phyloP scores from a whole-genome alignment of 148 eudicot genomes.

The Amaranthus hypochondriacus region DNA sequence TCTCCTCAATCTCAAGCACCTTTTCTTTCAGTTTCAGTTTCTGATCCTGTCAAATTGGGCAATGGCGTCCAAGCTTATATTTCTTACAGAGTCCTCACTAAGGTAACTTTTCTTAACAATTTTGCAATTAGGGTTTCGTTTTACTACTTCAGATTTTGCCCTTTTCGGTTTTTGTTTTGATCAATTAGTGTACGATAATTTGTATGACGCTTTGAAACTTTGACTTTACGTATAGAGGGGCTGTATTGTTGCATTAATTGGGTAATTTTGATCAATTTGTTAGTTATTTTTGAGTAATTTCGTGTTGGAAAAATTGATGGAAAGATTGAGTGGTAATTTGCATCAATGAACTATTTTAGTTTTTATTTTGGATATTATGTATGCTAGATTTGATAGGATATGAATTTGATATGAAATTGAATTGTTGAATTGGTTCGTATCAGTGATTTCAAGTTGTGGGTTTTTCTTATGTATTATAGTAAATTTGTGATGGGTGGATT shows the following conservation, averaged over 20 bases:
- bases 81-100: constrained; percentile 80
- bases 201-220: background rate
- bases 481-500: background rate
- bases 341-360: background rate
- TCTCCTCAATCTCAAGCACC: constrained; percentile 55
- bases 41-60: constrained; percentile 97
- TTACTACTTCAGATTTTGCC: background rate
- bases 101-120: constrained; percentile 35
- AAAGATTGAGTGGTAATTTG: background rate
- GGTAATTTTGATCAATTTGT: background rate
- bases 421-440: background rate
- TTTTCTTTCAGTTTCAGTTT: constrained; percentile 63
- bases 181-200: background rate
- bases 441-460: background rate
- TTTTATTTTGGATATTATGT: background rate
- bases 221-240: background rate
- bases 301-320: background rate
- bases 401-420: background rate
- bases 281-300: background rate
- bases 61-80: constrained; percentile 94
- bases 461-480: background rate
- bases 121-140: background rate
- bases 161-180: background rate
- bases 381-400: background rate
- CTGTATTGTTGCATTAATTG: background rate